Base-by-base conservation (phyloP, 164 flowering plant genomes). In the Magnolia sinica region DNA sequence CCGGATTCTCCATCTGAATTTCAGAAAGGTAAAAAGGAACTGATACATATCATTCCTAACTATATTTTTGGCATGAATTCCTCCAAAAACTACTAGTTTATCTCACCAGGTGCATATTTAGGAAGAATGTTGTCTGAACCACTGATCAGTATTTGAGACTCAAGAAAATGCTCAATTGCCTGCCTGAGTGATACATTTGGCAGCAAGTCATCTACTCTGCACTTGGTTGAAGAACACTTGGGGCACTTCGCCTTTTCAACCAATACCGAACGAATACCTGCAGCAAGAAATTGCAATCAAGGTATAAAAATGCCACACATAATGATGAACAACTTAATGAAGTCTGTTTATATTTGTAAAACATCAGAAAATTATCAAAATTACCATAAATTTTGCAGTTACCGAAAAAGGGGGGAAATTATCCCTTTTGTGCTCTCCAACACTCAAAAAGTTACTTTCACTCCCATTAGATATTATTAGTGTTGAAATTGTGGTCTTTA, bases 1-100 rank as follows among this genome's bases (percentile, higher is more conserved):
- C 93, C 92, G 70, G 97, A 92, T 86, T 89, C 97, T 73, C 87
- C 92, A 89, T 92, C 97, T 92, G 87, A 76, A 73, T 50, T 61
- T 51, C n/a, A 49, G 24, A 55, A 77, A 68, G 27, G 51, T 31
- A 50, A 13, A 31, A 50, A 19, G 7, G 50, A n/a, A 31, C 24
- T 1, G 70, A 68, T 8, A 10, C 0, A 23, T 20, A 70, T 70
- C 24, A 70, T 49, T 70, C n/a, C n/a, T 70, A 70, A 11, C 55
- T 2, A 49, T 19, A 49, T 45, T 7, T 31, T 70, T 49, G n/a
- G 31, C 1, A 37, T 29, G 71, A 68, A 68, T 31, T 18, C 29
- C 16, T 68, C 50, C 68, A 64, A n/a, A 19, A 68, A 16, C 9
- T 37, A 37, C 45, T 37, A 37, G 0, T 37, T 37, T 37, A 37